phyloP scores from a whole-genome alignment of 1,139 yeast species.

The Scheffersomyces parashehatae region DNA sequence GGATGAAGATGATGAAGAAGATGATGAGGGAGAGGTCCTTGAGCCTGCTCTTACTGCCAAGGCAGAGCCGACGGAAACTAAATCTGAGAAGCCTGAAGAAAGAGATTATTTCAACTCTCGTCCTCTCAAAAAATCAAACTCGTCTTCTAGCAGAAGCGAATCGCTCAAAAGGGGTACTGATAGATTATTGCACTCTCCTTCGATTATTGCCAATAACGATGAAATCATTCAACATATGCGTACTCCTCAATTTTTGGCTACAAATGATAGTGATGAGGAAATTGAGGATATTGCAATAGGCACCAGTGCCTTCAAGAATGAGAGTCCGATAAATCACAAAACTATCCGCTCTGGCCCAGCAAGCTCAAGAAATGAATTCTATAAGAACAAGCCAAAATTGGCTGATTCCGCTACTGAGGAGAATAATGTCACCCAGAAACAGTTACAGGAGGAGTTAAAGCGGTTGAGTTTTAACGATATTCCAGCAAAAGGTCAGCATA shows the following conservation, averaged over 20 bases:
- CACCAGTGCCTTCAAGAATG: constrained; percentile 1
- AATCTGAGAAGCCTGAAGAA: neutral
- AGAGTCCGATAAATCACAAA: neutral
- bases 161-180: neutral
- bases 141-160: neutral
- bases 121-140: neutral
- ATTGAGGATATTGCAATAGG: constrained; percentile 1
- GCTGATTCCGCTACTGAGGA: constrained; percentile 1
- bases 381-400: neutral
- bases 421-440: constrained; percentile 31
- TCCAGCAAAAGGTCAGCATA: constrained; percentile 89
- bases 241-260: constrained; percentile 37
- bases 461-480: constrained; percentile 71
- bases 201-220: constrained; percentile 40
- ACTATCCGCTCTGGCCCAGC: constrained; percentile 2
- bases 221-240: constrained; percentile 38
- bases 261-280: constrained; percentile 26
- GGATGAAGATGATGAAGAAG: constrained; percentile 10
- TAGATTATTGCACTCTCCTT: constrained; percentile 22
- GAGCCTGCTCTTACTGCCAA: constrained; percentile 3
- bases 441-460: constrained; percentile 40
- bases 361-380: neutral
- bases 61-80: neutral
- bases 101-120: neutral
- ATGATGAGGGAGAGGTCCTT: constrained; percentile 13